These are phyloP conservation scores for Penicillium robsamsonii DNA, from an alignment of 495 filamentous ascomycete species.

Conservation along the genomic window DNA sequence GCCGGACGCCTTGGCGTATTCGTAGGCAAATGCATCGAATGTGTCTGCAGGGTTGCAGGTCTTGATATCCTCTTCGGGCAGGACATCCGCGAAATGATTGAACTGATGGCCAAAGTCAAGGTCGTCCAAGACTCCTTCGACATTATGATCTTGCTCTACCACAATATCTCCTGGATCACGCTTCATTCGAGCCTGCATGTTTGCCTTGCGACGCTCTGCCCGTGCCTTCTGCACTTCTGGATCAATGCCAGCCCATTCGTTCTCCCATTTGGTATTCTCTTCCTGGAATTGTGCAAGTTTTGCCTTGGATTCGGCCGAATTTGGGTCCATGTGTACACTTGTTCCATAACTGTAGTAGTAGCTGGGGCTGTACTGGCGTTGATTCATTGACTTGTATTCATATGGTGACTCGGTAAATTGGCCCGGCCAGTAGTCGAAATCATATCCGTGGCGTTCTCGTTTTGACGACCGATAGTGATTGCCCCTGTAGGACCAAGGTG, in stretches of 20 bases:
- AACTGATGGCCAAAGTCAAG: background rate
- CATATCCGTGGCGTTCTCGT: background rate
- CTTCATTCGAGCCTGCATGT: slow-evolving; percentile 15
- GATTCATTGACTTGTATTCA: background rate
- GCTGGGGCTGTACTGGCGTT: background rate
- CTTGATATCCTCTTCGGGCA: background rate
- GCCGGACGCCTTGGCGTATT: background rate
- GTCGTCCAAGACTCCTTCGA: background rate
- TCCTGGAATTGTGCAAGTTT: slow-evolving; percentile 19
- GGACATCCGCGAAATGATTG: background rate
- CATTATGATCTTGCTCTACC: background rate
- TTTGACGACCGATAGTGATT: background rate
- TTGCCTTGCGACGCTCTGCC: slow-evolving; percentile 5
- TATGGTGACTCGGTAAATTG: background rate
- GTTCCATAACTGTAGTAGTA: slow-evolving; percentile 22
- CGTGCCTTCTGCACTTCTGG: slow-evolving; percentile 15
- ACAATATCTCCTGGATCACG: slow-evolving; percentile 12
- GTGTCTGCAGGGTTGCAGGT: background rate
- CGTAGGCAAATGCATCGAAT: background rate
- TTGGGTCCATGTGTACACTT: slow-evolving; percentile 36
- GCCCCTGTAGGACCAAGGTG: background rate
- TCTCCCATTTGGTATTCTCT: slow-evolving; percentile 18
- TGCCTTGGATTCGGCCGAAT: slow-evolving; percentile 24
- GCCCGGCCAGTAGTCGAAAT: background rate
- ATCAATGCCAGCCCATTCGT: slow-evolving; percentile 9